phyloP scores from a whole-genome alignment of 768 basidiomycete genomes.

The Panus rudis region DNA sequence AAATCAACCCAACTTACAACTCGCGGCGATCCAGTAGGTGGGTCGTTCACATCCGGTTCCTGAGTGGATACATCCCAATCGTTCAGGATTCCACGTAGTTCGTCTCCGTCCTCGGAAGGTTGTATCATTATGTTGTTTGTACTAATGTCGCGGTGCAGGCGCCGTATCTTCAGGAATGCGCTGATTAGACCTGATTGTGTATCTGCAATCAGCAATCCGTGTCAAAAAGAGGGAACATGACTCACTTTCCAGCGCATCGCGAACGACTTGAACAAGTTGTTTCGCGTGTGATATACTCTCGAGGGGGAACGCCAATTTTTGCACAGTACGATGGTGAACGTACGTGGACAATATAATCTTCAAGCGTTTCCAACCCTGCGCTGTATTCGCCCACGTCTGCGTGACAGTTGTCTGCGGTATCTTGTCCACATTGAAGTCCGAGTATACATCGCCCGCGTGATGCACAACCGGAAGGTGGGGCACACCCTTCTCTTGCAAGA shows the following conservation, averaged over 20 bases:
- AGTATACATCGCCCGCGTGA: neutral
- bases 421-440: too few species aligned
- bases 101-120: too few species aligned
- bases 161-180: too few species aligned
- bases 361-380: too few species aligned
- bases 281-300: neutral
- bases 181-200: too few species aligned
- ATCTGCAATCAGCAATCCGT: too few species aligned
- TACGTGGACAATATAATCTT: neutral
- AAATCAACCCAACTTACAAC: too few species aligned
- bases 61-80: conserved; percentile 7
- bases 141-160: too few species aligned
- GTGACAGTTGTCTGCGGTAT: neutral
- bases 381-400: too few species aligned
- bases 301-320: conserved; percentile 7
- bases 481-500: neutral
- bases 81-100: conserved; percentile 5
- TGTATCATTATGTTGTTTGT: conserved; percentile 6
- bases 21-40: too few species aligned
- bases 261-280: conserved; percentile 4
- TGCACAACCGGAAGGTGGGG: neutral
- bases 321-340: conserved; percentile 6
- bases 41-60: too few species aligned
- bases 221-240: too few species aligned
- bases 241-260: conserved; percentile 5